These are phyloP conservation scores for Ramalina peruviana DNA, from an alignment of 495 filamentous ascomycete species.

Conservation along the genomic window DNA sequence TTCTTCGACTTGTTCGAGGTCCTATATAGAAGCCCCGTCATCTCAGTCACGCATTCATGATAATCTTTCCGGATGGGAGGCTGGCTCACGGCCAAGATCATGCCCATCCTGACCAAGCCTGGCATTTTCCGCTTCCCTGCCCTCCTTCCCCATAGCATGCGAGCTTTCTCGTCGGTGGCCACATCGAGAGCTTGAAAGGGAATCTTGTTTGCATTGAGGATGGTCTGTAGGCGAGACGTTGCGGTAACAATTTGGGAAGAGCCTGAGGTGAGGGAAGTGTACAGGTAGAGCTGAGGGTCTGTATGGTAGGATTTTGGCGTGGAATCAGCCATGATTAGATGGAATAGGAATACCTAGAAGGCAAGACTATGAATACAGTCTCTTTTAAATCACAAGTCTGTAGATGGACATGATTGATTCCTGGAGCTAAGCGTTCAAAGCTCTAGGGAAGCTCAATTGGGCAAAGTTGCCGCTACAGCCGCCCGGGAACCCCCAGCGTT, in stretches of 20 bases:
- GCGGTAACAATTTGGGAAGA: conserved; percentile 97
- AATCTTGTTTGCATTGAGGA: conserved; percentile 88
- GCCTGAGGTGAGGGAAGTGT: conserved; percentile 87
- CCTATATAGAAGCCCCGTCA: conserved; percentile 34
- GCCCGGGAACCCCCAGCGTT: no score
- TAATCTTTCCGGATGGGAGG: background rate
- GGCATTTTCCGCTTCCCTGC: conserved; percentile 73
- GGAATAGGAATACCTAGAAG: background rate
- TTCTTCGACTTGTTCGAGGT: conserved; percentile 87
- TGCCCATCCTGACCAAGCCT: conserved; percentile 73
- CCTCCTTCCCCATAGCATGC: conserved; percentile 78
- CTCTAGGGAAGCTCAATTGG: background rate
- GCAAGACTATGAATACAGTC: no score
- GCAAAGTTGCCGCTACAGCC: no score
- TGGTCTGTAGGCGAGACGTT: conserved; percentile 86
- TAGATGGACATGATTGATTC: background rate
- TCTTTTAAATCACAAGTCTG: no score
- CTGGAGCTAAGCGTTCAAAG: background rate
- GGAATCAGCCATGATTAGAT: conserved; percentile 32
- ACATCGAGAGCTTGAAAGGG: conserved; percentile 86
- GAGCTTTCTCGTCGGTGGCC: conserved; percentile 80
- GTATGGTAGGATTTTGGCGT: conserved; percentile 45
- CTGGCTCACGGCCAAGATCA: conserved; percentile 67
- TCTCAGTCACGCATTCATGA: background rate
- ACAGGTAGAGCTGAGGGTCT: conserved; percentile 78